A percentile compares a stretch with the other conserved stretches of the same genome.
Evolutionary conservation across 306 rosid genomes (phyloP).

Genomic region (Vachellia collinsii): DNA sequence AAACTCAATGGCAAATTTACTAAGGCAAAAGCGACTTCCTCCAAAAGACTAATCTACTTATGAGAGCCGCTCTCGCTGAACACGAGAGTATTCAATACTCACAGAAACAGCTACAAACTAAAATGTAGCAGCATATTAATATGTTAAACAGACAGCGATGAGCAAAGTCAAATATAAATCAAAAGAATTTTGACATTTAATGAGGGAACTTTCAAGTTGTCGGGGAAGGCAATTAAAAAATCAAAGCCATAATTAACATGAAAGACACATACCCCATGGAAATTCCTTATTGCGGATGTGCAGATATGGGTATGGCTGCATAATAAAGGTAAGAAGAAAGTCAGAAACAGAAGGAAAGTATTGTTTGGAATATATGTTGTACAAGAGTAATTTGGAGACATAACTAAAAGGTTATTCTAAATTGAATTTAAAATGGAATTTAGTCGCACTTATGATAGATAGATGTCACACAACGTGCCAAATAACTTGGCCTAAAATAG

Average conservation of each 20-base stretch:
- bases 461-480: background rate
- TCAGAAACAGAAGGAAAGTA: background rate
- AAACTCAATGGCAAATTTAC: background rate
- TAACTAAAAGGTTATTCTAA: background rate
- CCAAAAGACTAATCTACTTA: conserved; percentile 19
- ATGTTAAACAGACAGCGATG: background rate
- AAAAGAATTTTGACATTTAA: conserved; percentile 13
- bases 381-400: background rate
- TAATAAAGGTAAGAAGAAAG: background rate
- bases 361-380: background rate
- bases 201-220: background rate
- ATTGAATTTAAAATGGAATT: background rate
- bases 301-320: conserved; percentile 52
- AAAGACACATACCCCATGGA: conserved; percentile 87
- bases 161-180: background rate
- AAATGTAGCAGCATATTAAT: background rate
- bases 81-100: background rate
- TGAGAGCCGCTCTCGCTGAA: background rate
- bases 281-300: conserved; percentile 99
- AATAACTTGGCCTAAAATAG: background rate
- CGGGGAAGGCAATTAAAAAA: conserved; percentile 26
- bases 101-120: conserved; percentile 6
- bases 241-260: conserved; percentile 10
- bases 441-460: background rate
- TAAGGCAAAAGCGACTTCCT: background rate